Conservation (phyloP, 345 rosid genomes). For the Odontarrhena argentea region DNA sequence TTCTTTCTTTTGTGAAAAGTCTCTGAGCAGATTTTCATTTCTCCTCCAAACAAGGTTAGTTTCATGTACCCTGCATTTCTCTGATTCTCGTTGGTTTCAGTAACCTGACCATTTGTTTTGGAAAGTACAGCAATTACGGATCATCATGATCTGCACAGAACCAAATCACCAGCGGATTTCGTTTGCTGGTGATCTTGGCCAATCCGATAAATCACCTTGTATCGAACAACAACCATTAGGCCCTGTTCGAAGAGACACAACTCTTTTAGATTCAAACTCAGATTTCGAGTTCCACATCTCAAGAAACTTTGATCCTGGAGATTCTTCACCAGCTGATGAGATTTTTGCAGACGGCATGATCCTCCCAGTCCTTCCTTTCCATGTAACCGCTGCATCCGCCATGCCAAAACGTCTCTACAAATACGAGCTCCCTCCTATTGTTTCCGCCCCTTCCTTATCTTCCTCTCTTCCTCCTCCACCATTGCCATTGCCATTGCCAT, state of each 20-base stretch:
- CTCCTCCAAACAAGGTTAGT: conserved; percentile 26
- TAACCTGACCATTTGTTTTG: conserved; percentile 10
- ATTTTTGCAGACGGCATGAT: conserved; percentile 77
- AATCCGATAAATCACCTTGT: conserved; percentile 33
- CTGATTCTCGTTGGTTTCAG: conserved; percentile 30
- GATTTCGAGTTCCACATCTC: conserved; percentile 74
- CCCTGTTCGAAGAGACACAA: conserved; percentile 46
- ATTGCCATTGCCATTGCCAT: conserved; percentile 42
- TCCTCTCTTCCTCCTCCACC: conserved; percentile 47
- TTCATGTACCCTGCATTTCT: conserved; percentile 3
- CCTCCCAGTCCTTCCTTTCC: conserved; percentile 55
- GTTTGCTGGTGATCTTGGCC: conserved; percentile 58
- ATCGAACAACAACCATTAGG: conserved; percentile 29
- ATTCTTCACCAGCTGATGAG: conserved; percentile 73
- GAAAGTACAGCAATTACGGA: conserved; percentile 8
- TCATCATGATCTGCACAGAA: conserved; percentile 54
- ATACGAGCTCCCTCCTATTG: conserved; percentile 39
- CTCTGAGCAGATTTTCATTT: conserved; percentile 21
- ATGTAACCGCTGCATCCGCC: conserved; percentile 22
- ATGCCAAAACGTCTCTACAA: conserved; percentile 36
- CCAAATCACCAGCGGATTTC: conserved; percentile 60
- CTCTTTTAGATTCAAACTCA: conserved; percentile 51
- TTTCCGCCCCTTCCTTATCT: conserved; percentile 43
- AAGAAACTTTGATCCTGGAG: conserved; percentile 41
- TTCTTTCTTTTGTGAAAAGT: conserved; percentile 10